Evolutionary conservation across 768 basidiomycete genomes (phyloP), one percentile per base, ranked within the genome.

Genomic region (Pulveroboletus frians): DNA sequence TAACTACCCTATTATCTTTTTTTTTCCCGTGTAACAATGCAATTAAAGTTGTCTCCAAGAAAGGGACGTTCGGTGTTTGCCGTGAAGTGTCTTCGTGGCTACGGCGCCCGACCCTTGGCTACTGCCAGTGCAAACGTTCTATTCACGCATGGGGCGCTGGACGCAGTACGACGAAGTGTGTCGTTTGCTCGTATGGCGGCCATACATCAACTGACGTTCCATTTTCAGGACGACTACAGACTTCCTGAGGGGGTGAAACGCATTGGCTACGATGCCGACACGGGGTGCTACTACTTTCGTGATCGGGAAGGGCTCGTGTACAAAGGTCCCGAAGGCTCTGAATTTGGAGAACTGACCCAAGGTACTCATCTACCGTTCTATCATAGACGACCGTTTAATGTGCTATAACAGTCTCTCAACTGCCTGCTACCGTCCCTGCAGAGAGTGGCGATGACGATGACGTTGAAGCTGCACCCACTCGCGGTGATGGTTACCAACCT

Each of bases 261-360:
- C 30, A 78, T 85, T 49, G 88, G 86, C 10, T 90, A 89, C 60
- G 88, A 91, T 67, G 70, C 82, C 4, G 88, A 90, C 69, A 74
- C 75, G 2, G 76, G 78, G 42, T 70, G 76, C 41, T 88, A 89
- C 70, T 75, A 76, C 61, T 90, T 83, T 68, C 74, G 75, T 21
- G 80, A 81, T 63, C 49, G 49, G 3, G 75, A 73, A 40, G 85
- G 86, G 9, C 68, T 63, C 8, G 61, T 66, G 53, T 81, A 59
- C 83, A 81, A 80, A 64, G 77, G 77, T 29, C 68, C 76, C 15
- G 74, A 81, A 53, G 86, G 85, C 20, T 76, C 81, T 30, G 69
- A 80, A 61, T 87, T 76, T 54, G 80, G 87, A 20, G 71, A 76
- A 48, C 53, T 78, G 57, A 69, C 54, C 17, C 68, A 60, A 65